Base-by-base conservation (phyloP, 352 stramenopile species). In the Blastocystis hominis region DNA sequence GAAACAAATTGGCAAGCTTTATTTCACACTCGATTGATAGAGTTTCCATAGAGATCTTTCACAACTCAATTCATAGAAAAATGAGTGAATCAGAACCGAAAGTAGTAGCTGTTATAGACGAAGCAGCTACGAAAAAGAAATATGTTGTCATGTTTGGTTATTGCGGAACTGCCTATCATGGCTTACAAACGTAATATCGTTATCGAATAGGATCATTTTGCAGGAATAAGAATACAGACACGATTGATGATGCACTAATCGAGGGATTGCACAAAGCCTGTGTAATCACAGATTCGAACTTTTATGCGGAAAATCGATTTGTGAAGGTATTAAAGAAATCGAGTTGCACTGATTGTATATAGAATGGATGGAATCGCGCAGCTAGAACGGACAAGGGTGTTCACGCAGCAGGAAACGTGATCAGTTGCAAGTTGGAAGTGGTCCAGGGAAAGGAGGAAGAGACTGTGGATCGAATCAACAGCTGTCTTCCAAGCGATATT, bases 361-460 rank as follows among this genome's bases (percentile, higher is more conserved):
- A 93, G 90, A 94, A 95, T 54, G 93, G 92, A 1, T 96, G 93
- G 93, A 94, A 91, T 68, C 93, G 93, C 54, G 93, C 93, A 0
- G 93, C 93, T 0, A 91, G 93, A 30, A 96, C 93, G 3, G 93
- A 96, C 90, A 96, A 96, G 88, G 93, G 93, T 66, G 93, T 96
- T 38, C 93, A 96, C 81, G 93, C 93, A 4, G 92, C 92, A 0
- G 93, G 93, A 0, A 92, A 96, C 77, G 80, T 96, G 66, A 84
- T 96, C 53, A 93, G 91, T 1, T 92, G 91, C 44, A 96, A 95
- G 86, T 90, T 96, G 30, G 92, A 93, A n/a, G 90, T 95, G 0
- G 91, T 91, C 40, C 91, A 94, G 42, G 92, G 95, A 72, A 75
- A 90, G 24, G 86, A 94, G 0, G 47, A 89, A 1, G 90, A 81